A percentile compares a stretch with the other conserved stretches of the same genome.
These are phyloP conservation scores for Dentipellis sp. DNA, from an alignment of 768 basidiomycete genomes.

Conservation along the genomic window DNA sequence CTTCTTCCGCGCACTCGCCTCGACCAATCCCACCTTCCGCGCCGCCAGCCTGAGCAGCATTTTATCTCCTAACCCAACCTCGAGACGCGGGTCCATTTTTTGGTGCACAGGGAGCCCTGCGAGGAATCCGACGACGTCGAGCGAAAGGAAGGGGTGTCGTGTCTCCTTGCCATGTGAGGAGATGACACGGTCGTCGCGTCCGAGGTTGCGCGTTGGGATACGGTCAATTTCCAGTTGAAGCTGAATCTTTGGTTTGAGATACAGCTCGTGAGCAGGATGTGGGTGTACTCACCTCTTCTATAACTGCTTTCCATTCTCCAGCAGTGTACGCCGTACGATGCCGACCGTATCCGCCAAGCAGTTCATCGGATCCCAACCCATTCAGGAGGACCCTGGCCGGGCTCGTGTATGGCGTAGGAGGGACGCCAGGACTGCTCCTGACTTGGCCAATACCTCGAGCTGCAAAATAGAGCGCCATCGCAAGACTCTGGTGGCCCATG, in stretches of 20 bases:
- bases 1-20: conserved; percentile 75
- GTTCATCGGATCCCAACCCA: conserved; percentile 92
- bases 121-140: conserved; percentile 69
- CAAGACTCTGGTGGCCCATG: conserved; percentile 60
- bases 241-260: conserved; percentile 27
- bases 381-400: conserved; percentile 77
- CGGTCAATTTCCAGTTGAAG: conserved; percentile 85
- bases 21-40: conserved; percentile 60
- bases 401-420: conserved; percentile 51
- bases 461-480: conserved; percentile 89
- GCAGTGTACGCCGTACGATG: conserved; percentile 68
- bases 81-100: conserved; percentile 72
- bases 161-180: conserved; percentile 90
- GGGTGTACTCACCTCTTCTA: conserved; percentile 56
- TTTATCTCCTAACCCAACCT: conserved; percentile 85
- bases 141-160: conserved; percentile 83
- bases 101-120: conserved; percentile 70
- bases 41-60: conserved; percentile 69
- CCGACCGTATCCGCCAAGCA: conserved; percentile 88
- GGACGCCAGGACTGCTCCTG: conserved; percentile 24
- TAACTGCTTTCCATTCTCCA: conserved; percentile 66
- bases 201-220: conserved; percentile 83
- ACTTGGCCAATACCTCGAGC: conserved; percentile 68
- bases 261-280: too few relatives aligned
- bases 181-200: conserved; percentile 89